phyloP scores from a whole-genome alignment of 306 rosid genomes.

The Dicorynia guianensis region DNA sequence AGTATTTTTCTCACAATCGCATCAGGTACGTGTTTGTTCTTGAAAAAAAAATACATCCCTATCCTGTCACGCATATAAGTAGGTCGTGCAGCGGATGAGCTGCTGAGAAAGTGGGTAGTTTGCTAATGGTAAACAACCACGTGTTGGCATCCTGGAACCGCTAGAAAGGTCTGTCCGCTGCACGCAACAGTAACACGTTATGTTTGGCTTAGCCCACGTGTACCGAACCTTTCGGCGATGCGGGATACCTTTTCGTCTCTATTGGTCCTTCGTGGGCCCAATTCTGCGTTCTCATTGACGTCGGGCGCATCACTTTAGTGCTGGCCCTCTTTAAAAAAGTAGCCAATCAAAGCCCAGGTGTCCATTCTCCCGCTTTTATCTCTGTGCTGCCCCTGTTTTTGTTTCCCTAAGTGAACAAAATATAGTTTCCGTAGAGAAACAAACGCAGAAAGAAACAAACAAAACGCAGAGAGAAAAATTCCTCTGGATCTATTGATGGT shows the following conservation, averaged over 20 bases:
- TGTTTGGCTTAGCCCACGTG: constrained; percentile 20
- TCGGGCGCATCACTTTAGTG: not conserved
- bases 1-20: too few relatives aligned
- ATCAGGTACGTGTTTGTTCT: too few relatives aligned
- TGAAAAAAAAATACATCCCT: too few relatives aligned
- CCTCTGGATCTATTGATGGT: too few relatives aligned
- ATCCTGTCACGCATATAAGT: too few relatives aligned
- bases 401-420: not conserved
- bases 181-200: not conserved
- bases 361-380: not conserved
- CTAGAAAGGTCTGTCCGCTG: not conserved
- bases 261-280: constrained; percentile 39
- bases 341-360: constrained; percentile 34
- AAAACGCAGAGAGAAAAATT: not conserved
- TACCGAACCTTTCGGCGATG: constrained; percentile 32
- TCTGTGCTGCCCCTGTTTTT: not conserved
- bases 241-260: constrained; percentile 32
- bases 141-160: constrained; percentile 17
- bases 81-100: too few relatives aligned
- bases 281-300: not conserved
- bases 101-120: too few relatives aligned
- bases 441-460: not conserved
- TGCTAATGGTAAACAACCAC: not conserved
- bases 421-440: too few relatives aligned
- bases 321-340: constrained; percentile 10